Percentiles rank a stretch among this genome's conserved stretches.
phyloP scores from a whole-genome alignment of 2,329 filamentous ascomycete species.

The Phyllosticta citribraziliensis region DNA sequence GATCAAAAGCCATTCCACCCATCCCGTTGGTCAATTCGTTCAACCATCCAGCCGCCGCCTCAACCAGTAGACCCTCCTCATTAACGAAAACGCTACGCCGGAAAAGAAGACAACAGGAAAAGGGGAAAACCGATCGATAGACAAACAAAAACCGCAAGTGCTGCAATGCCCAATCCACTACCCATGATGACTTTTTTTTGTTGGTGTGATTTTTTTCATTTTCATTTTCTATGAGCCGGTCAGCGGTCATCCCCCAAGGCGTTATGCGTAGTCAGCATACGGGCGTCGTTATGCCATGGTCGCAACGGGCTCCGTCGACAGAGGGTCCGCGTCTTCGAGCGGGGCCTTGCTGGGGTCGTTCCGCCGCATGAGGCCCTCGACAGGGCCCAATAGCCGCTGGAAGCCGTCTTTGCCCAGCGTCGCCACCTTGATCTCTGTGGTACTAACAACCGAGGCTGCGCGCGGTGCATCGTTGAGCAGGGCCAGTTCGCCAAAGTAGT shows the following conservation, averaged over 20 bases:
- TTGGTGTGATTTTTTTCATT: constrained; percentile 6
- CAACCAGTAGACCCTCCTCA: not conserved
- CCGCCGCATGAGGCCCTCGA: constrained; percentile 88
- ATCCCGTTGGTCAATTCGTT: not conserved
- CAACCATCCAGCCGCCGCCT: not conserved
- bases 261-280: not conserved
- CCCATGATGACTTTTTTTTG: constrained; percentile 5
- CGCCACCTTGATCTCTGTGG: constrained; percentile 85
- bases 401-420: constrained; percentile 90
- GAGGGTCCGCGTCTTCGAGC: constrained; percentile 53
- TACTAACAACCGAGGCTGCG: constrained; percentile 76
- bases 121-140: not conserved
- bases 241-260: too few relatives aligned
- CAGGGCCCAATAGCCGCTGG: constrained; percentile 81
- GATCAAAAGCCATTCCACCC: not conserved
- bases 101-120: not conserved
- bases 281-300: constrained; percentile 3
- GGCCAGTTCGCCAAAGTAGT: constrained; percentile 95
- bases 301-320: constrained; percentile 22
- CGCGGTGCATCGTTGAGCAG: constrained; percentile 87
- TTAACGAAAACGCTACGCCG: not conserved
- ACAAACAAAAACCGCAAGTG: not conserved
- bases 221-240: not conserved
- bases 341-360: constrained; percentile 44
- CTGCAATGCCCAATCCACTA: not conserved